Evolutionary conservation across 75 land plant species (phyloP), one percentile per base, ranked within the genome.

Genomic region (Cupressus sempervirens): DNA sequence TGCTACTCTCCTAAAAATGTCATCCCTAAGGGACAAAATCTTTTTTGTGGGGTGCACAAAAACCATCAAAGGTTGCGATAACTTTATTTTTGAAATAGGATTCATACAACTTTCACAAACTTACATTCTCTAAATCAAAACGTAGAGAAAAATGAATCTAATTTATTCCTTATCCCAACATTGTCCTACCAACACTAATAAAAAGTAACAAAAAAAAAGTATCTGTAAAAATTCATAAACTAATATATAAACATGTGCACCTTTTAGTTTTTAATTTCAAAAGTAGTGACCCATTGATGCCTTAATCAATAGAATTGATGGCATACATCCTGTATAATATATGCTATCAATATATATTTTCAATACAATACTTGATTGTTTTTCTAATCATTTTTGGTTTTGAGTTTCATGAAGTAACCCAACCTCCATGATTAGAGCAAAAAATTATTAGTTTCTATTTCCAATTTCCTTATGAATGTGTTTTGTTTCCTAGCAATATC

Each of bases 281-380:
- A 76, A 76, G n/a, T 23, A 40, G 23, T 75, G 41, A 29, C 20
- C 1, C 13, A 41, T 73, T 4, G 26, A 76, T 76, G 43, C 26
- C 38, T 38, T 18, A 38, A 76, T 76, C 43, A 20, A 45, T 26
- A 15, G 12, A 20, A 15, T 38, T 38, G 4, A 76, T 18, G 4
- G 14, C 6, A 1, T 62, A 96, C 98, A 94, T 90, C 90, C 95
- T 86, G 91, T 88, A 58, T 95, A 92, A 89, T 94, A 96, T 48
- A 96, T 83, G 82, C 88, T 93, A 86, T 93, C 96, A 53, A 93
- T 84, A 84, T 92, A 87, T 67, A 88, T 91, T 81, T 92, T 88
- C 29, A 96, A 81, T 45, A 94, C 89, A 18, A 52, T 29, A 80
- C 86, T 85, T 29, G 96, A 89, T 79, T 88, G 86, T 23, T 91